Evolutionary conservation across 2,329 filamentous ascomycete genomes (phyloP), one percentile per base, ranked within the genome.

Genomic region (Penicillium carneum): DNA sequence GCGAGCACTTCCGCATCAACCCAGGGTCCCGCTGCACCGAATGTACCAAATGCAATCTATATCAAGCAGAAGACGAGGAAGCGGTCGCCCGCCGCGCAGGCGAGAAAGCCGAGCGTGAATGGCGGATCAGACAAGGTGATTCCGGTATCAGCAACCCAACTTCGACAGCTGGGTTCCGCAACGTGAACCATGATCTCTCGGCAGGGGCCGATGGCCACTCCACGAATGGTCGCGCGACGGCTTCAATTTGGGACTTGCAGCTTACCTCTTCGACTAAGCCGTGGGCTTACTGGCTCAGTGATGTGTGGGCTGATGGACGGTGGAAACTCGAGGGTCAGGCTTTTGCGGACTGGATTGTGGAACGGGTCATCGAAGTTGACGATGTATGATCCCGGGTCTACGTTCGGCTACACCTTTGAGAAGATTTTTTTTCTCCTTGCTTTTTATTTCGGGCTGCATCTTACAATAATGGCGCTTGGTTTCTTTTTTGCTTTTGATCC

Each of bases 1-100:
- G 95, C 76, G 91, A 97, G 74, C 95, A 98, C 78, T 98, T 98
- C 76, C 86, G 95, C 9, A 89, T 91, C 10, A 86, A 90, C 63
- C 91, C 90, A 0, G 92, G 93, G 50, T 85, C 86, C 14, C 82
- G 84, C 14, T 99, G 95, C 75, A 83, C 77, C 1, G 88, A 96
- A 75, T 98, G 95, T 79, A 88, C 89, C 43, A 88, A 87, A 70
- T 94, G 91, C 77, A 92, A 93, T 72, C 83, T 94, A 11, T 87
- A 87, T 69, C 77, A 81, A 45, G 90, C 89, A 80, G 90, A 93
- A 78, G 85, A 88, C 57, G 91, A 93, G 74, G 87, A 92, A 62
- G 80, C 82, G 36, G 87, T 92, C 20, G 83, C 93, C 36, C 84
- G 84, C 50, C 84, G 86, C 61, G 91, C 91, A 0, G 89, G 88